Evolutionary conservation across 2,329 filamentous ascomycete species (phyloP), one percentile per base, ranked within the genome.

Genomic region (Pseudogymnoascus sp.): DNA sequence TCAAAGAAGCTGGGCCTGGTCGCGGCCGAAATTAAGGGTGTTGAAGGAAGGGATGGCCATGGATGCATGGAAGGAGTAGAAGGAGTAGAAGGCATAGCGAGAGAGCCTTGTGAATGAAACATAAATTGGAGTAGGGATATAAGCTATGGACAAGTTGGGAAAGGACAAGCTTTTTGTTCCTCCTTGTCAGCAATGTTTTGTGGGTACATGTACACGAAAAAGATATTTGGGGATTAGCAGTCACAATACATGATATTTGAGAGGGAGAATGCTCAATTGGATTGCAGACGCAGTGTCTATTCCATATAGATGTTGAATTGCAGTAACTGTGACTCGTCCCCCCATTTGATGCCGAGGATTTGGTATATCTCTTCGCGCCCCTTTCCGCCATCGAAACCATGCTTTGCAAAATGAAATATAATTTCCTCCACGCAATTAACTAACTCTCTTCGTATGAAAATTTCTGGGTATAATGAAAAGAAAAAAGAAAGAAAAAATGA

Each of bases 121-220:
- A 54, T 54, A 54, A 9, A 33, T 54, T 54, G 29, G 47, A 54
- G 47, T 54, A 54, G 15, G 29, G 47, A 35, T 35, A 54, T 54
- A 54, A 54, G 47, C 47, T 13, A 9, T 5, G 6, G 5, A 21
- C 29, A 33, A 21, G 15, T 33, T 33, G 29, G 15, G n/a, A 21
- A 33, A 33, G 44, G 47, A 21, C 47, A 35, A 35, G 9, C 15
- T 35, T 54, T 54, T 17, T 35, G 5, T 54, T 35, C 29, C 47
- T 54, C 47, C 47, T 54, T 35, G 47, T 54, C n/a, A 15, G n/a
- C 47, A 54, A 35, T 54, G 47, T n/a, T 35, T 54, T 54, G 47
- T 54, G 47, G 47, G 47, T 54, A 54, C 47, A 54, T 54, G 47
- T 54, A 54, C 15, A 54, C 47, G 47, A 54, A 21, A 33, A 17